These are phyloP conservation scores for Danielozyma ontarioensis DNA, from an alignment of 805 yeast species.

Conservation along the genomic window DNA sequence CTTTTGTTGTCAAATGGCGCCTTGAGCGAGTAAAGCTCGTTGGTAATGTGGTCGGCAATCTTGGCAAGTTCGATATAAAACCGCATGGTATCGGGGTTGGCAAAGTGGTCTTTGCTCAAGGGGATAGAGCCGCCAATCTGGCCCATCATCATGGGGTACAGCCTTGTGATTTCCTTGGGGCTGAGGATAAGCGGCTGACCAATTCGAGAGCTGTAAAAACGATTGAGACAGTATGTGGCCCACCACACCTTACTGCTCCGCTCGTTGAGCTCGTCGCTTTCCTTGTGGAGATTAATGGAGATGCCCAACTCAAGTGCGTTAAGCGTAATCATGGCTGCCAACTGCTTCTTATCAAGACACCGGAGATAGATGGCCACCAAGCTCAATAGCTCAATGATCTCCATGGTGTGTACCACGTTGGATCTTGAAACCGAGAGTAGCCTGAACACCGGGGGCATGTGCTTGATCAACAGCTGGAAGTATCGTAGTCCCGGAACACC, in stretches of 20 bases:
- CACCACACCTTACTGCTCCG: constrained; percentile 14
- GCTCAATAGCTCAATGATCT: constrained; percentile 20
- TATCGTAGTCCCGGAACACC: constrained; percentile 20
- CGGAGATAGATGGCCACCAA: constrained; percentile 18
- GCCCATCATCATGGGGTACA: constrained; percentile 2
- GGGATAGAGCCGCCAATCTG: background rate
- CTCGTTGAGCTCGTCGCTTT: constrained; percentile 3
- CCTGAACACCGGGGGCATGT: constrained; percentile 15
- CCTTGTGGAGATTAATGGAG: constrained; percentile 20
- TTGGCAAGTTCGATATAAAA: constrained; percentile 19
- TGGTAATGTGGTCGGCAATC: constrained; percentile 18
- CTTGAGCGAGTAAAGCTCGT: constrained; percentile 14
- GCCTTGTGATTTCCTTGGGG: constrained; percentile 13
- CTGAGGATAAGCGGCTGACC: constrained; percentile 20
- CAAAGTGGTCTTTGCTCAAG: constrained; percentile 7
- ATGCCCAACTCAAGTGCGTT: constrained; percentile 23
- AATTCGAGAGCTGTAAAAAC: constrained; percentile 18
- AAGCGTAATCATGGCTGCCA: constrained; percentile 17
- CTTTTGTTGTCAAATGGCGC: constrained; percentile 10
- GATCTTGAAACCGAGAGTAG: constrained; percentile 8
- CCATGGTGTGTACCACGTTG: constrained; percentile 9
- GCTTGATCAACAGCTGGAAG: constrained; percentile 14
- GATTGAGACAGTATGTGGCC: constrained; percentile 21
- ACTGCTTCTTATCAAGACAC: constrained; percentile 21
- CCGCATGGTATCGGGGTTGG: constrained; percentile 9